These are phyloP conservation scores for Hericium rajendrae DNA, from an alignment of 768 basidiomycete genomes.

Conservation along the genomic window DNA sequence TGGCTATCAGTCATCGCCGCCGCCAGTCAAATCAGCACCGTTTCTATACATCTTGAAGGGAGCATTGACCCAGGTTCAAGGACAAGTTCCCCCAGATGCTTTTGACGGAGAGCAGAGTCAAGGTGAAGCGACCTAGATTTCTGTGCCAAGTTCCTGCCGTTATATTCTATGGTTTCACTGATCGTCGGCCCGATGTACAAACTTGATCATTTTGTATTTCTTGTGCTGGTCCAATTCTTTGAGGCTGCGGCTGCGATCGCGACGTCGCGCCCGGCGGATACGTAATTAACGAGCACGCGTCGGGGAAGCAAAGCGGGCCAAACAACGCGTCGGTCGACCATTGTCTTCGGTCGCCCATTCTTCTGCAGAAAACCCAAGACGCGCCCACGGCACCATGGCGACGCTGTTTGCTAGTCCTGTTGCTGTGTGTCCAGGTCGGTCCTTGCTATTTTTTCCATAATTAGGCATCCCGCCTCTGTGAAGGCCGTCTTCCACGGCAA, in stretches of 20 bases:
- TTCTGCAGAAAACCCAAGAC: not conserved
- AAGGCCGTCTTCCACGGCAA: not conserved
- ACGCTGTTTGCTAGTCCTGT: not conserved
- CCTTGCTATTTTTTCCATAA: not conserved
- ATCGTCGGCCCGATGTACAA: too few species aligned
- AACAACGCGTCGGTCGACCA: not conserved
- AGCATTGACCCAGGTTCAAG: slow-evolving; percentile 81
- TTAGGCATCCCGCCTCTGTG: not conserved
- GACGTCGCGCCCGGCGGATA: too few species aligned
- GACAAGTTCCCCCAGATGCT: slow-evolving; percentile 76
- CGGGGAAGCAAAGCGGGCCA: too few species aligned
- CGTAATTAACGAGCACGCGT: not conserved
- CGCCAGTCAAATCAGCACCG: slow-evolving; percentile 66
- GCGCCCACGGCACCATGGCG: not conserved
- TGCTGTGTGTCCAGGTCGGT: slow-evolving; percentile 6
- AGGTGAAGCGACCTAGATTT: too few species aligned
- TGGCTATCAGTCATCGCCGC: slow-evolving; percentile 71
- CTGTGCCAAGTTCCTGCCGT: too few species aligned
- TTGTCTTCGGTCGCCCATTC: not conserved
- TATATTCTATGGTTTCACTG: too few species aligned
- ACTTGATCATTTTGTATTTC: too few species aligned
- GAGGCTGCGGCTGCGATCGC: too few species aligned
- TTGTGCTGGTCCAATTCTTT: too few species aligned
- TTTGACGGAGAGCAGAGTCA: slow-evolving; percentile 44
- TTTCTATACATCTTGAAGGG: slow-evolving; percentile 77